Evolutionary conservation across 2,329 filamentous ascomycete species (phyloP).

Genomic region (Talaromyces sp.): DNA sequence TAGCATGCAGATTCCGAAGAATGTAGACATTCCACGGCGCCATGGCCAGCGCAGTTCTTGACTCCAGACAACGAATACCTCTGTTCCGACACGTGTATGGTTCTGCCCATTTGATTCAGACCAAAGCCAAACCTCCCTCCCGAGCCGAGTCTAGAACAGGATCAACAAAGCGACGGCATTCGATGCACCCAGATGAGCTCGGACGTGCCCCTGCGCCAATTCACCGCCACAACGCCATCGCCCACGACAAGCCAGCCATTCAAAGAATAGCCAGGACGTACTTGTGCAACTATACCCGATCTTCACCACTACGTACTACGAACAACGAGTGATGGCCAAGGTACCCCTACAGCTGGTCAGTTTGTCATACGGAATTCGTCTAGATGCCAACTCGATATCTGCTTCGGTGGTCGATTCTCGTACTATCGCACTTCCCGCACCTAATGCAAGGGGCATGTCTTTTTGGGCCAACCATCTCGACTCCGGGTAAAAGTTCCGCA

Average conservation of each 20-base stretch:
- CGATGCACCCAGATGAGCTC: background rate
- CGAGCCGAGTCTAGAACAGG: slow-evolving; percentile 4
- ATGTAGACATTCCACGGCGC: background rate
- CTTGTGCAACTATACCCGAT: background rate
- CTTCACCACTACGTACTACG: background rate
- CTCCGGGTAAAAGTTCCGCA: background rate
- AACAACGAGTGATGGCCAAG: background rate
- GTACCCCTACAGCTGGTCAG: too few species aligned
- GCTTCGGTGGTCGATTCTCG: background rate
- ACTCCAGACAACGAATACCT: background rate
- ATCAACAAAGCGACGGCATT: background rate
- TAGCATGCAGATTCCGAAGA: too few species aligned
- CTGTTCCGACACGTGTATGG: background rate
- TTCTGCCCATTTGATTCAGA: background rate
- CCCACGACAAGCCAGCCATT: background rate
- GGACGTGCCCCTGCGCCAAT: slow-evolving; percentile 2
- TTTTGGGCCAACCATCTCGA: background rate
- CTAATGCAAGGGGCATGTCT: slow-evolving; percentile 8
- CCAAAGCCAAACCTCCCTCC: background rate
- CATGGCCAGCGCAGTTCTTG: background rate
- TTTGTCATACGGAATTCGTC: background rate
- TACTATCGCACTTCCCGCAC: background rate
- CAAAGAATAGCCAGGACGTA: too few species aligned
- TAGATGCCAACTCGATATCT: background rate
- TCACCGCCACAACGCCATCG: slow-evolving; percentile 6